phyloP scores from a whole-genome alignment of 179 eudicot species.

The Spergularia azorica region DNA sequence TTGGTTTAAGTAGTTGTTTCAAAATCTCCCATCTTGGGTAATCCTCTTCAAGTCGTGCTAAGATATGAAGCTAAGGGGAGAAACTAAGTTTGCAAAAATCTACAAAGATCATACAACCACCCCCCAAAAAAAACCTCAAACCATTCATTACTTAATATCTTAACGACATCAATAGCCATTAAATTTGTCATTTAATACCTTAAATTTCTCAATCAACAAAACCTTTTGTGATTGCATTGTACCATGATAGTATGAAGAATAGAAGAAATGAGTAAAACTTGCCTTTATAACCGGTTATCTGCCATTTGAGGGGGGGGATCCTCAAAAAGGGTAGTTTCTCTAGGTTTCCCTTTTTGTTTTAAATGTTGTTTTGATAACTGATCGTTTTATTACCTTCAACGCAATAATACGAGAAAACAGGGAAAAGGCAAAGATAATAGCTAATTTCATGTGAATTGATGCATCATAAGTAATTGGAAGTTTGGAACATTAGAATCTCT shows the following conservation, averaged over 20 bases:
- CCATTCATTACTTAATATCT: neutral
- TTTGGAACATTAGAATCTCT: no score
- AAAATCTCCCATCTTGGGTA: neutral
- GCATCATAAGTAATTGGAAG: no score
- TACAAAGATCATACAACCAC: neutral
- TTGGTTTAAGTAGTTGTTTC: neutral
- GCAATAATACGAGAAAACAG: no score
- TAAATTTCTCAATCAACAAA: neutral
- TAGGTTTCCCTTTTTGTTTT: no score
- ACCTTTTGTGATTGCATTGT: neutral
- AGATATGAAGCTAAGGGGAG: neutral
- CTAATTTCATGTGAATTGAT: no score
- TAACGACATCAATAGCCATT: neutral
- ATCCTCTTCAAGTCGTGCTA: neutral
- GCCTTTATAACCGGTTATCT: neutral
- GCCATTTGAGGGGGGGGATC: no score
- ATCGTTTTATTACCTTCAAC: no score
- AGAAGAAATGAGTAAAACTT: neutral
- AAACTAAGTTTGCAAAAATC: neutral
- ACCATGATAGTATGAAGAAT: conserved; percentile 2
- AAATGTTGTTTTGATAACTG: no score
- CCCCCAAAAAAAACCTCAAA: neutral
- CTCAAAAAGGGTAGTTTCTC: no score
- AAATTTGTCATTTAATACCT: neutral
- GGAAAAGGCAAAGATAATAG: no score